phyloP scores from a whole-genome alignment of 2,329 filamentous ascomycete species.

The Calonectria crousiana region DNA sequence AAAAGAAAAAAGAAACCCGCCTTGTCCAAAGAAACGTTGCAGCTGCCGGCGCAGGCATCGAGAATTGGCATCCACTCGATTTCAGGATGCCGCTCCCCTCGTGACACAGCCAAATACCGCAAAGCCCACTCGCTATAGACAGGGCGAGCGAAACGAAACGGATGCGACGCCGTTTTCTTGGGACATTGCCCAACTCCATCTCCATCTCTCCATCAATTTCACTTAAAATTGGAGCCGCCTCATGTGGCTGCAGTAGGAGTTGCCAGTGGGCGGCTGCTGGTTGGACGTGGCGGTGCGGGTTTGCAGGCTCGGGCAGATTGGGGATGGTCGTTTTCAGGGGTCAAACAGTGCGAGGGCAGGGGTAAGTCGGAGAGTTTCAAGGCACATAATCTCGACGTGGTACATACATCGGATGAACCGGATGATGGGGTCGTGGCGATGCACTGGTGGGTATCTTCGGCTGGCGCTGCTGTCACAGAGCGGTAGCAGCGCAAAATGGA shows the following conservation, averaged over 20 bases:
- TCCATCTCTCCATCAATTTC: neutral
- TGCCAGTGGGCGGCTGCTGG: neutral
- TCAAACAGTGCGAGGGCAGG: conserved; percentile 20
- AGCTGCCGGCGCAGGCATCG: neutral
- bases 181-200: neutral
- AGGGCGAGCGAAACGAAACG: conserved; percentile 10
- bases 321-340: conserved; percentile 20
- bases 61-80: neutral
- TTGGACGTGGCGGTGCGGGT: conserved; percentile 17
- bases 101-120: neutral
- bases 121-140: neutral
- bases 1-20: neutral
- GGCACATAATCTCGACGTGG: conserved; percentile 25
- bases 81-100: neutral
- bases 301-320: conserved; percentile 16
- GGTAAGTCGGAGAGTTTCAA: conserved; percentile 38
- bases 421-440: conserved; percentile 19
- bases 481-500: conserved; percentile 2
- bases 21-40: neutral
- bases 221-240: conserved; percentile 11
- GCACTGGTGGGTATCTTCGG: neutral
- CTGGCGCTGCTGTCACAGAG: conserved; percentile 1
- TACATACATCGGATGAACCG: conserved; percentile 43
- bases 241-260: neutral
- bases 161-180: conserved; percentile 3